phyloP scores from a whole-genome alignment of 2,329 filamentous ascomycete species.

The Diaporthe longicolla region DNA sequence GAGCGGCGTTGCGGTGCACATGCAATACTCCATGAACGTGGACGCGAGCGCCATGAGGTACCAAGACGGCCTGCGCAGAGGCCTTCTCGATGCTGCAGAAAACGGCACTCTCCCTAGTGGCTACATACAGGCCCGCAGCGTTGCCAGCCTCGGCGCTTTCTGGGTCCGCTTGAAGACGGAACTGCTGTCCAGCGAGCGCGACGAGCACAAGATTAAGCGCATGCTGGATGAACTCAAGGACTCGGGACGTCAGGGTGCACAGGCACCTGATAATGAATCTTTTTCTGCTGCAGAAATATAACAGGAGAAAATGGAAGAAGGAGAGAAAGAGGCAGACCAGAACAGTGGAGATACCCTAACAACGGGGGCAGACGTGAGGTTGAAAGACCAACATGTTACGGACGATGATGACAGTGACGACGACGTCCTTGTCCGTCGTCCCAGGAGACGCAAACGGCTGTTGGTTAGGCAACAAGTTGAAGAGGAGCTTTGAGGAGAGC shows the following conservation, averaged over 20 bases:
- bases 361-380: neutral
- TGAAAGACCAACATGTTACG: neutral
- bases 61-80: neutral
- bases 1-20: neutral
- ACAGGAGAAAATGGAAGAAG: neutral
- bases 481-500: neutral
- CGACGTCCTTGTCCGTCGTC: neutral
- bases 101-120: neutral
- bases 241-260: neutral
- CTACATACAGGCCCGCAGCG: neutral
- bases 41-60: neutral
- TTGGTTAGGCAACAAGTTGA: neutral
- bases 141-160: neutral
- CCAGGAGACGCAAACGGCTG: neutral
- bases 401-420: slow-evolving; percentile 2
- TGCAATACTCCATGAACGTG: neutral
- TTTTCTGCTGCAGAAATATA: neutral
- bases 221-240: slow-evolving; percentile 8
- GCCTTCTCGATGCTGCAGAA: slow-evolving; percentile 8
- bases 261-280: neutral
- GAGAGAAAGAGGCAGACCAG: neutral
- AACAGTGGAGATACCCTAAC: neutral
- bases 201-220: slow-evolving; percentile 3
- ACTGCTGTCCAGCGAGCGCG: neutral
- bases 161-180: slow-evolving; percentile 14